Percentiles rank a stretch among this genome's conserved stretches.
These are phyloP conservation scores for Carpinus viminea DNA, from an alignment of 306 rosid species.

Conservation along the genomic window DNA sequence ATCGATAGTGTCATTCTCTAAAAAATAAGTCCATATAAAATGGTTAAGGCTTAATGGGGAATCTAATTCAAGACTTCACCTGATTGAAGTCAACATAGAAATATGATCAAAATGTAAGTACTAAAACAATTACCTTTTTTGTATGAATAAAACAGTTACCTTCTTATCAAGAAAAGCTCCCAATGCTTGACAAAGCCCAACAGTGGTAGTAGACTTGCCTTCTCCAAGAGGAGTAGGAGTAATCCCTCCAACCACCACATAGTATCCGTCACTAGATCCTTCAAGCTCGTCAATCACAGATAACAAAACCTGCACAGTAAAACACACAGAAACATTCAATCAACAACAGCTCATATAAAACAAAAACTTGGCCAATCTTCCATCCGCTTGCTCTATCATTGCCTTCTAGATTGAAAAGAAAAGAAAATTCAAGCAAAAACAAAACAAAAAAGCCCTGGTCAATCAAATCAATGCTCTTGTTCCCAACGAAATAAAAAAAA, in stretches of 20 bases:
- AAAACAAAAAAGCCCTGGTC: neutral
- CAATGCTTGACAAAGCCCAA: conserved; percentile 98
- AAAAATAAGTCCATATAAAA: neutral
- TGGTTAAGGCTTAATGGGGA: neutral
- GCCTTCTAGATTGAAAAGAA: neutral
- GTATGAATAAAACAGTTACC: conserved; percentile 36
- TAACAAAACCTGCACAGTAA: conserved; percentile 62
- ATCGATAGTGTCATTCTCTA: neutral
- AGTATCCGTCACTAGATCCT: conserved; percentile 73
- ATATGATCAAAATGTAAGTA: neutral
- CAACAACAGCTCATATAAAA: neutral
- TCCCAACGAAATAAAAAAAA: neutral
- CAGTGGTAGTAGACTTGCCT: conserved; percentile 98
- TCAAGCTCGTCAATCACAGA: conserved; percentile 73
- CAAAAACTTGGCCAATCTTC: neutral
- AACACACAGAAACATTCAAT: conserved; percentile 7
- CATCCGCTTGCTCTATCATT: neutral
- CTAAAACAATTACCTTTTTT: conserved; percentile 41
- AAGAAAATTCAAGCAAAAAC: neutral
- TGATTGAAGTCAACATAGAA: neutral
- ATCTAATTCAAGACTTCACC: neutral
- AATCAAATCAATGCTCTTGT: neutral
- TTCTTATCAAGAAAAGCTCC: conserved; percentile 96
- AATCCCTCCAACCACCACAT: conserved; percentile 98
- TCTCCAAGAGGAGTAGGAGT: conserved; percentile 99